These are phyloP conservation scores for Effrenium voratum DNA, from an alignment of 73 alveolate genomes.

Conservation along the genomic window DNA sequence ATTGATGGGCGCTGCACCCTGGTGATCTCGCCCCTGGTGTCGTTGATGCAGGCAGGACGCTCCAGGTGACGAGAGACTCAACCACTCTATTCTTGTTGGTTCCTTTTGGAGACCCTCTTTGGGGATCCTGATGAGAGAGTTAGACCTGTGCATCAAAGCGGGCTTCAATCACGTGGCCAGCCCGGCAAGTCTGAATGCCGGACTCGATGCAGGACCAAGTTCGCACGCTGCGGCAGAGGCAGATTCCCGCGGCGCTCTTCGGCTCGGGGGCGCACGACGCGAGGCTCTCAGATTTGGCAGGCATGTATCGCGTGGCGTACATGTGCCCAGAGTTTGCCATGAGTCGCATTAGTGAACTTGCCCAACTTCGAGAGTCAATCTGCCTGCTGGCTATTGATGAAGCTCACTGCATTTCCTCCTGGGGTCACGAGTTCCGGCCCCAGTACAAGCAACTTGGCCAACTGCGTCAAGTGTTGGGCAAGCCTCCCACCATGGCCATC, in stretches of 20 bases:
- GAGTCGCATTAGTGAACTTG: background rate
- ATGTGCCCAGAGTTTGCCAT: constrained; percentile 57
- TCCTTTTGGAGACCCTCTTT: background rate
- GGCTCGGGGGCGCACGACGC: background rate
- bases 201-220: constrained; percentile 85
- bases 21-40: constrained; percentile 97
- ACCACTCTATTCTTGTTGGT: background rate
- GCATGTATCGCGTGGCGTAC: constrained; percentile 20
- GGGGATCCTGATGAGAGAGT: background rate
- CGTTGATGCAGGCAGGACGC: constrained; percentile 96
- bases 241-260: constrained; percentile 7
- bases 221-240: constrained; percentile 60
- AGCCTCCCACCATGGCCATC: constrained; percentile 97
- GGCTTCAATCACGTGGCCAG: background rate
- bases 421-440: constrained; percentile 97
- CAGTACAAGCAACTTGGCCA: constrained; percentile 95
- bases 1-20: constrained; percentile 81
- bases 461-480: constrained; percentile 95
- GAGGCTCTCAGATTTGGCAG: background rate
- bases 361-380: background rate
- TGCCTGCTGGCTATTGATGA: constrained; percentile 53
- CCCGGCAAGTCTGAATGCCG: background rate
- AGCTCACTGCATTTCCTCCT: constrained; percentile 41
- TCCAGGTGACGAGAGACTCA: background rate
- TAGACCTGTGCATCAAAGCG: too few relatives aligned